Conservation (phyloP, 1,139 yeast species). For the Blastobotrys aristatus region DNA sequence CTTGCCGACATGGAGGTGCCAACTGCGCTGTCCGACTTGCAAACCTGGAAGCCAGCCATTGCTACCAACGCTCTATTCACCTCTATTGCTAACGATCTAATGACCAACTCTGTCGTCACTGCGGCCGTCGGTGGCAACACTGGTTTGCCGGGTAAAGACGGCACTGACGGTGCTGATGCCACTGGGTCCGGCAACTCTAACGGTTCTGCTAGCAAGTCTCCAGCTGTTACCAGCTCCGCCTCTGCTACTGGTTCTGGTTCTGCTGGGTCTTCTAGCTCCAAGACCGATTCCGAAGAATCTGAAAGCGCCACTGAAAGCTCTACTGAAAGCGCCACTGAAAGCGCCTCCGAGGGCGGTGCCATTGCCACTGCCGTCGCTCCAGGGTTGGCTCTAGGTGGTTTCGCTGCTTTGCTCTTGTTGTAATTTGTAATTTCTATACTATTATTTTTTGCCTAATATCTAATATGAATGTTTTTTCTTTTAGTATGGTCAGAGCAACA, state of each 20-base stretch:
- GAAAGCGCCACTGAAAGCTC: neutral
- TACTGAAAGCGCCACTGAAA: neutral
- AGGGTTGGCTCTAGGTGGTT: neutral
- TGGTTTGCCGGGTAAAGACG: conserved; percentile 1
- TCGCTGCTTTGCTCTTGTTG: neutral
- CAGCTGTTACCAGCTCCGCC: conserved; percentile 2
- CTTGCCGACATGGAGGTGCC: neutral
- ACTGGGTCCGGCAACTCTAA: conserved; percentile 1
- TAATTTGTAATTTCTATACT: neutral
- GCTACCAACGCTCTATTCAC: conserved; percentile 5
- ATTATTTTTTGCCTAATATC: neutral
- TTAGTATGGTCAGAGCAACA: too few species aligned
- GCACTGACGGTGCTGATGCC: conserved; percentile 7
- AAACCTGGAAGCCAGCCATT: neutral
- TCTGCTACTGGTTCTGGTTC: conserved; percentile 11
- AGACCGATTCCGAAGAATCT: neutral
- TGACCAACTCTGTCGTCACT: conserved; percentile 2
- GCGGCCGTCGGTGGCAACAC: neutral
- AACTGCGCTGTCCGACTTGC: neutral
- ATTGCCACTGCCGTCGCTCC: neutral
- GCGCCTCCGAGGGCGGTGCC: conserved; percentile 1
- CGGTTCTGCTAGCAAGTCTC: neutral
- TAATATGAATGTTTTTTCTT: neutral
- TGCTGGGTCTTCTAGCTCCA: conserved; percentile 6
- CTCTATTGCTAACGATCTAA: neutral